Evolutionary conservation across 176 grass and related monocot species (phyloP).

Genomic region (Paspalum notatum): DNA sequence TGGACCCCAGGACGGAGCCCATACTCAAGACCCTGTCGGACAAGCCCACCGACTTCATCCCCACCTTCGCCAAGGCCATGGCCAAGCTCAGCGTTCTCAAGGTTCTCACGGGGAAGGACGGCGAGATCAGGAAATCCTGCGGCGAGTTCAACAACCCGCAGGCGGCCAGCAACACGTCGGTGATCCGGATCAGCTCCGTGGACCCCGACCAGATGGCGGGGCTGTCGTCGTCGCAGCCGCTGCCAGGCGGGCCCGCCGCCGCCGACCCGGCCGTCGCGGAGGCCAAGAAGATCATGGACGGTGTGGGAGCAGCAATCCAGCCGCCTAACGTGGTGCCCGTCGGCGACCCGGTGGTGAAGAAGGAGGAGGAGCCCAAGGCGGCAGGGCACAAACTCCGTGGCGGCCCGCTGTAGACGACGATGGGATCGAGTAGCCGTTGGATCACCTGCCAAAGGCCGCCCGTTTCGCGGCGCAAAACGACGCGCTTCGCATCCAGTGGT

Average conservation of each 20-base stretch:
- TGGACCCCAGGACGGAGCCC: slow-evolving; percentile 32
- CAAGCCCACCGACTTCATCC: slow-evolving; percentile 38
- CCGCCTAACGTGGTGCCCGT: too few species aligned
- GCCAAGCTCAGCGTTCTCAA: slow-evolving; percentile 50
- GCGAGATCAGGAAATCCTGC: slow-evolving; percentile 60
- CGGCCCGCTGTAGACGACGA: too few species aligned
- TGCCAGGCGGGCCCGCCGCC: too few species aligned
- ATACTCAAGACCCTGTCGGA: slow-evolving; percentile 29
- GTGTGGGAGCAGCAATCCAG: too few species aligned
- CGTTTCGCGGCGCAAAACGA: too few species aligned
- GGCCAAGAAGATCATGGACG: background rate
- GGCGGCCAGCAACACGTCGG: background rate
- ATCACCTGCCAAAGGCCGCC: too few species aligned
- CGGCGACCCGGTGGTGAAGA: too few species aligned
- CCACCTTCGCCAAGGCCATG: slow-evolving; percentile 52
- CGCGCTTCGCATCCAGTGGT: too few species aligned
- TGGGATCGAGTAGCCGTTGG: too few species aligned
- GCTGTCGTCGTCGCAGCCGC: background rate
- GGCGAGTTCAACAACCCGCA: slow-evolving; percentile 51
- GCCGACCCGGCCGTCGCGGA: background rate
- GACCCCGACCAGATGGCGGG: slow-evolving; percentile 8
- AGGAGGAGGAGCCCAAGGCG: too few species aligned
- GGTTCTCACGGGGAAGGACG: slow-evolving; percentile 57
- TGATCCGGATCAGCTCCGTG: slow-evolving; percentile 46
- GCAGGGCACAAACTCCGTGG: too few species aligned